Base-by-base conservation (phyloP, 805 yeast genomes). In the Wickerhamomyces xylosicus region DNA sequence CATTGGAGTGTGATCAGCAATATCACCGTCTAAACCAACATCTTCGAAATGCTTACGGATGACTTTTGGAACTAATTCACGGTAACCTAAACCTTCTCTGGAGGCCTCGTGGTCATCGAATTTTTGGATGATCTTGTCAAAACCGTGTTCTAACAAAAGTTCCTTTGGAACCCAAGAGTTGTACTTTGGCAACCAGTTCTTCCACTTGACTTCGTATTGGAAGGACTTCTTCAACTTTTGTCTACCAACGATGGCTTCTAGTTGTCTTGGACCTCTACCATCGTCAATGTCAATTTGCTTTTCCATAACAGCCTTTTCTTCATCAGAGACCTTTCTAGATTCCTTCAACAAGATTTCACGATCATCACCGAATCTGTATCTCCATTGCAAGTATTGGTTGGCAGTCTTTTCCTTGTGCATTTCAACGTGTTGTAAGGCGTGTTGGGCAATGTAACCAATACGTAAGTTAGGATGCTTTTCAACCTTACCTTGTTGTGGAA, bases 81-180 rank as follows among this genome's bases (percentile, higher is more conserved):
- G 83, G 76, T 90, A 90, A 57, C 97, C 97, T 48, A 90, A 73
- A 78, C 98, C 98, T 66, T 95, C 96, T 68, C 97, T 87, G 35
- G 95, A 86, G 48, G 98, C 95, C 71, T 92, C 98, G 66, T 89
- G 95, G 72, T 92, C 97, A 68, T 90, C 98, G 52, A 92, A 95
- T 62, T 84, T 90, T 64, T 90, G 95, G 47, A 90, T 94, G 57
- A 92, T 67, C 70, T 86, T 87, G 45, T 76, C 81, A 57, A 87
- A 87, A 43, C 97, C 95, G 57, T 84, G 77, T 62, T 79, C 90
- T 33, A 85, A 54, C 47, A 90, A 69, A 28, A 68, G 66, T 44
- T 90, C 98, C 53, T 82, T 80, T 34, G 96, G 75, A 56, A 92
- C 85, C 94, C 95, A 85, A 22, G 95, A 75, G 66, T 90, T 90